Percentiles rank a stretch among this genome's conserved stretches.
Evolutionary conservation across 805 yeast genomes (phyloP).

Genomic region (Wilhelminamyces savonicus): DNA sequence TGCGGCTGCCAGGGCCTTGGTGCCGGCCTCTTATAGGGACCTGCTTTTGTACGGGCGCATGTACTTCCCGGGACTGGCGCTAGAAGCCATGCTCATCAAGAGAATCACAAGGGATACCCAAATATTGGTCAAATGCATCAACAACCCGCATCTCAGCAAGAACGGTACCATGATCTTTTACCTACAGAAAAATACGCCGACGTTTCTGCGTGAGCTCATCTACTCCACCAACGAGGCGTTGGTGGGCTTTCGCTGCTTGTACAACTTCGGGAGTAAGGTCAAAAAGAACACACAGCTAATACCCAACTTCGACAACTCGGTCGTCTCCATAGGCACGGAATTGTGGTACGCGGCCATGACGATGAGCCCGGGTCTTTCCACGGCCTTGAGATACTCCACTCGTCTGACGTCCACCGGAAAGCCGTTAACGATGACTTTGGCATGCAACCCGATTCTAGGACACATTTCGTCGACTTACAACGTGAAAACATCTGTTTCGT

Average conservation of each 20-base stretch:
- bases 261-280: conserved; percentile 49
- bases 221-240: conserved; percentile 81
- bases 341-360: conserved; percentile 80
- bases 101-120: conserved; percentile 57
- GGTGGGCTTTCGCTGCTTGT: conserved; percentile 73
- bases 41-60: conserved; percentile 75
- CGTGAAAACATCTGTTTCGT: conserved; percentile 66
- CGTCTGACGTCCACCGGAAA: conserved; percentile 81
- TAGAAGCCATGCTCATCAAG: conserved; percentile 82
- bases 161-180: conserved; percentile 59
- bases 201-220: conserved; percentile 63
- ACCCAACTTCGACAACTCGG: conserved; percentile 52
- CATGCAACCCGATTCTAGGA: conserved; percentile 86
- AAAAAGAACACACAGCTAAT: conserved; percentile 14
- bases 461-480: conserved; percentile 84
- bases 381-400: conserved; percentile 80
- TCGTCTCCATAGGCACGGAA: conserved; percentile 75
- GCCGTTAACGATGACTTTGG: conserved; percentile 81
- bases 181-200: conserved; percentile 61
- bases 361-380: conserved; percentile 84
- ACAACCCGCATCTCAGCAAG: conserved; percentile 51
- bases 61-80: conserved; percentile 78
- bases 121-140: conserved; percentile 66
- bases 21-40: conserved; percentile 26
- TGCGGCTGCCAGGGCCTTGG: conserved; percentile 58